phyloP scores from a whole-genome alignment of 192 early-diverging fungal species.

The Rhizoclosmatium sp. region DNA sequence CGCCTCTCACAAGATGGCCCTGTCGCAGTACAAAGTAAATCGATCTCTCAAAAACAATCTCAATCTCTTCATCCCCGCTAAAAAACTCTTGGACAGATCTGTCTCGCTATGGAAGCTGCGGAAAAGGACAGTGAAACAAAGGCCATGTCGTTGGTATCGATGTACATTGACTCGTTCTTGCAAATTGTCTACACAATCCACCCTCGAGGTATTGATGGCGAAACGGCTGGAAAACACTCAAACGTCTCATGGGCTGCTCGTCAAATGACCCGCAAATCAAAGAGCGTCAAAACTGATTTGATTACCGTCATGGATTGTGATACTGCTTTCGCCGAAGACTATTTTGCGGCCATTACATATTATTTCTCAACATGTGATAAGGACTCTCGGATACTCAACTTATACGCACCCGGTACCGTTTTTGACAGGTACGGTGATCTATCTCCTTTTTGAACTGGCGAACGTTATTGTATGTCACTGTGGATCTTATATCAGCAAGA shows the following conservation, averaged over 20 bases:
- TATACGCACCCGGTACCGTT: conserved; percentile 51
- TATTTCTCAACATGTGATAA: conserved; percentile 32
- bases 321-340: conserved; percentile 72
- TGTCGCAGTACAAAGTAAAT: conserved; percentile 57
- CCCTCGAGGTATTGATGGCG: conserved; percentile 64
- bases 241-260: conserved; percentile 71
- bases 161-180: conserved; percentile 65
- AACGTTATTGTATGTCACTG: background rate
- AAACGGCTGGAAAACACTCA: conserved; percentile 69
- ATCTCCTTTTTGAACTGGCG: background rate
- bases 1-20: conserved; percentile 51
- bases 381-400: conserved; percentile 36
- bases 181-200: conserved; percentile 72
- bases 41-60: background rate
- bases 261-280: conserved; percentile 44
- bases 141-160: conserved; percentile 56
- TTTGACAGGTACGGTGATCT: conserved; percentile 47
- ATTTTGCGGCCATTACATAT: conserved; percentile 55
- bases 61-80: conserved; percentile 3
- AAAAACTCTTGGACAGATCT: conserved; percentile 39
- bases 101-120: conserved; percentile 75
- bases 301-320: conserved; percentile 78
- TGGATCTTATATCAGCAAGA: background rate
- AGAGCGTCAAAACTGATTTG: conserved; percentile 48
- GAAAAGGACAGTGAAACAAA: conserved; percentile 60